These are phyloP conservation scores for Trypanosoma avium DNA, from an alignment of 208 protist genomes.

Conservation along the genomic window DNA sequence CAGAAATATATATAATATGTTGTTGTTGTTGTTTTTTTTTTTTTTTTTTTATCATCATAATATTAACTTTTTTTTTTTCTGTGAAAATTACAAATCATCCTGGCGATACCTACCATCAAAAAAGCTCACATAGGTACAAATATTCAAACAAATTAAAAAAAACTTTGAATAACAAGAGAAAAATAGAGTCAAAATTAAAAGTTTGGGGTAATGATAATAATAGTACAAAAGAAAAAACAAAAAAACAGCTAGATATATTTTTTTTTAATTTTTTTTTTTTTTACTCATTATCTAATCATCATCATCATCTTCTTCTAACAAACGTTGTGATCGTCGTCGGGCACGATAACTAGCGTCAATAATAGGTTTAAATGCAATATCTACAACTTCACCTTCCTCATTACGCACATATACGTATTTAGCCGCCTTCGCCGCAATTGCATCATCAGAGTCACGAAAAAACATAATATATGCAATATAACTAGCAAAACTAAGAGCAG, in stretches of 20 bases:
- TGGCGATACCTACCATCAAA: no score
- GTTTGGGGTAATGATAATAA: no score
- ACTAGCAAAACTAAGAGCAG: constrained; percentile 49
- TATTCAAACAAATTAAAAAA: no score
- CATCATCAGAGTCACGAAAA: constrained; percentile 70
- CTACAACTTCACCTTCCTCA: constrained; percentile 74
- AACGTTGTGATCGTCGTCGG: constrained; percentile 44
- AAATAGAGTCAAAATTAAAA: no score
- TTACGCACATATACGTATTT: constrained; percentile 86
- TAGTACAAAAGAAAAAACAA: no score
- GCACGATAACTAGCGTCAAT: constrained; percentile 72
- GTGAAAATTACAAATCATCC: no score
- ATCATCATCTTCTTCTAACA: constrained; percentile 58
- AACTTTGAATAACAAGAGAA: no score
- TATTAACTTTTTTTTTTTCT: no score
- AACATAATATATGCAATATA: constrained; percentile 78
- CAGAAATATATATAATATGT: no score
- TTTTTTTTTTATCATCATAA: neutral
- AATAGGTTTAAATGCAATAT: constrained; percentile 85
- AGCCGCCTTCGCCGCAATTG: constrained; percentile 66
- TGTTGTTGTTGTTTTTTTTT: neutral
- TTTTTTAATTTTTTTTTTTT: neutral
- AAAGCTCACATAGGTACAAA: no score
- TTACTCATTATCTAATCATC: neutral
- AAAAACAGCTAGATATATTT: neutral